These are phyloP conservation scores for Teunomyces aglyptinius DNA, from an alignment of 805 yeast genomes.

Conservation along the genomic window DNA sequence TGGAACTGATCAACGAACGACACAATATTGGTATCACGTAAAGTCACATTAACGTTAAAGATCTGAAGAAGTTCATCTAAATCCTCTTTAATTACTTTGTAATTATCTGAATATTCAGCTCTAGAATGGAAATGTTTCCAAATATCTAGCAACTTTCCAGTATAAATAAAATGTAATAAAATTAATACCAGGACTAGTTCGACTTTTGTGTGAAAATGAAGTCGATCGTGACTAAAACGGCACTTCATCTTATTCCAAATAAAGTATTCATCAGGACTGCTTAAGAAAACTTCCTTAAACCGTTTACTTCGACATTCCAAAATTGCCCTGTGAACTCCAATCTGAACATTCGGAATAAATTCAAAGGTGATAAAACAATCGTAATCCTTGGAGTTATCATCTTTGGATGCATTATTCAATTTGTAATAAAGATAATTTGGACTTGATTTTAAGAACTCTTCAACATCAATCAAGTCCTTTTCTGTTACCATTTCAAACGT, in stretches of 20 bases:
- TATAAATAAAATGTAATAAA: constrained; percentile 47
- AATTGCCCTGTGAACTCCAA: constrained; percentile 38
- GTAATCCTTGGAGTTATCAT: constrained; percentile 23
- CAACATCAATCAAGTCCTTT: background rate
- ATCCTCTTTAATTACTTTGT: background rate
- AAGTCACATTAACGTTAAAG: background rate
- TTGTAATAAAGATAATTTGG: background rate
- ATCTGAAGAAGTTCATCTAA: background rate
- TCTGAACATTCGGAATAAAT: constrained; percentile 15
- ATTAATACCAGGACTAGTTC: constrained; percentile 40
- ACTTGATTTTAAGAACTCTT: background rate
- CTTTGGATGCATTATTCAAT: background rate
- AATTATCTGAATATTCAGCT: constrained; percentile 4
- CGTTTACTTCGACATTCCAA: constrained; percentile 30
- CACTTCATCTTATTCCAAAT: constrained; percentile 6
- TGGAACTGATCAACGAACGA: background rate
- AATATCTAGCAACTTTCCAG: constrained; percentile 42
- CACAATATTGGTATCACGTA: background rate
- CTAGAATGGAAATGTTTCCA: constrained; percentile 43
- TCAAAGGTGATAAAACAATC: constrained; percentile 34
- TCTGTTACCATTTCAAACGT: background rate
- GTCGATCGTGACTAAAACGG: background rate
- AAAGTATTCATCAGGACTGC: constrained; percentile 16
- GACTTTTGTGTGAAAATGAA: constrained; percentile 18
- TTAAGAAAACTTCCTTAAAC: constrained; percentile 21